Evolutionary conservation across 2,329 filamentous ascomycete genomes (phyloP), one percentile per base, ranked within the genome.

Genomic region (Ilyonectria mors-panacis): DNA sequence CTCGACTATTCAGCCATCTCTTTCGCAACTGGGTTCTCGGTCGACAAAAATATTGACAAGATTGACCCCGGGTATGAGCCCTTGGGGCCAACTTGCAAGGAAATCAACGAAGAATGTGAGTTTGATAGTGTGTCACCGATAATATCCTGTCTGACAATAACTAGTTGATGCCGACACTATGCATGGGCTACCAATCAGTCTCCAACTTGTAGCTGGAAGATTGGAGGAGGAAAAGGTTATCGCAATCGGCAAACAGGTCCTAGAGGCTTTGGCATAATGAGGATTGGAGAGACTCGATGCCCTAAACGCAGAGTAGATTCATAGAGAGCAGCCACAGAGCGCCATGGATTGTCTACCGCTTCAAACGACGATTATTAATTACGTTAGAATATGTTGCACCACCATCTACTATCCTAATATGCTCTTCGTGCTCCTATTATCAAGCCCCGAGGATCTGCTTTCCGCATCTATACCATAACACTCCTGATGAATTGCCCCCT

Each of bases 1-100:
- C 70, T 87, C 2, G 85, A 87, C 72, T 86, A 86, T 63, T 77
- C 84, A 0, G 80, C 79, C 59, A 77, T 87, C 0, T 85, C 85
- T 0, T 86, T 87, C 65, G 81, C 84, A 0, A 84, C 84, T 0
- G 82, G 83, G 0, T 12, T 85, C 13, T 68, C 30, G 0, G 85
- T 81, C 0, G 83, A 86, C 60, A 79, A 81, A 63, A 68, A 71
- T 1, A 55, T 83, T 8, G 85, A 87, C 54, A 59, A 70, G 15
- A 59, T 77, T 0, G 76, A 72, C 2, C 63, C 77, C 1, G 56
- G 58, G 0, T 82, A 82, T 9, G 60, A 74, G 60, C 79, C 82
- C 0, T 64, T 85, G 10, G 79, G 81, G 1, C 74, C 79, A 0
- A 51, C 78, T 0, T 85, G 85, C 70, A 76, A 78, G 63, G 68